Evolutionary conservation across 169 alveolate genomes (phyloP), one percentile per base, ranked within the genome.

Genomic region (Babesia bigemina): DNA sequence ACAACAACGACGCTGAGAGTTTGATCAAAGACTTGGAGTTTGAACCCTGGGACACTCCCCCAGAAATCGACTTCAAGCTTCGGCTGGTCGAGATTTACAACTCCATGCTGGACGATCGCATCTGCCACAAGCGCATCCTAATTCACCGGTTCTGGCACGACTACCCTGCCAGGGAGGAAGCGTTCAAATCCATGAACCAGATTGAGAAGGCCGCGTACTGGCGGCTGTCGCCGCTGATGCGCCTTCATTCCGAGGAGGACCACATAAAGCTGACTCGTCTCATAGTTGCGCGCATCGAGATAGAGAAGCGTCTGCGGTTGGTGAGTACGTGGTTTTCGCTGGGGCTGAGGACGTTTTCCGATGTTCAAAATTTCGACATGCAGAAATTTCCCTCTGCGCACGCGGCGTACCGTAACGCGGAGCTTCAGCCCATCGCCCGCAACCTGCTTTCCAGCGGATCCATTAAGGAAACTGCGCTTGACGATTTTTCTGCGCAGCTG

Each of bases 1-100:
- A 92, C 78, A 97, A 96, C 79, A 92, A 94, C 86, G 99, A 97
- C 86, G 99, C 99, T 11, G 99, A 97, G 85, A 70, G 92, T 28
- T 84, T 95, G 26, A 77, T 97, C n/a, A 95, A 97, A 7, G 99
- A 97, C 75, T 89, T 97, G 96, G 99, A 97, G 74, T 97, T 96
- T 89, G 85, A 81, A 44, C 77, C 78, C 29, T 63, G 66, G 71
- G 88, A 81, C 69, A 67, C 88, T 0, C 88, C 88, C 2, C 60
- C 81, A 16, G 88, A 81, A 49, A 66, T 81, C 44, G 69, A 81
- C 14, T 73, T 81, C 70, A 81, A 81, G 50, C 75, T 81, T 29
- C 77, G 59, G 19, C 71, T 81, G 39, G 73, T 81, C 19, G 88
- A 81, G 57, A 42, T 81, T 16, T 81, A 81, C 42, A 81, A 81